These are phyloP conservation scores for Magnolia sinica DNA, from an alignment of 164 flowering plant genomes.

Conservation along the genomic window DNA sequence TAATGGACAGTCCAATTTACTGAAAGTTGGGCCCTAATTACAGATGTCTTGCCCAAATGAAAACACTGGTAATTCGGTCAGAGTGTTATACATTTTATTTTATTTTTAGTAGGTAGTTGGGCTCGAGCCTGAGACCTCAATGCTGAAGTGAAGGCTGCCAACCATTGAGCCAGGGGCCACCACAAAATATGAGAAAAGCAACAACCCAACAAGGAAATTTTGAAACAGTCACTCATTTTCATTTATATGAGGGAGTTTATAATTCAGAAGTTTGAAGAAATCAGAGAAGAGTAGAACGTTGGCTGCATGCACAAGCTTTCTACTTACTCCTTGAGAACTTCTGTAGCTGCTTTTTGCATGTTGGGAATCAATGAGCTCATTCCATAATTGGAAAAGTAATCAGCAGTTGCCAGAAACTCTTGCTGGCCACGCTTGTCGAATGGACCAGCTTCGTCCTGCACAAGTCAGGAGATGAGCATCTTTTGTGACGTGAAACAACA, in stretches of 20 bases:
- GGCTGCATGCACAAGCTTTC: not conserved
- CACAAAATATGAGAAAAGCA: too few relatives aligned
- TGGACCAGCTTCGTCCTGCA: conserved; percentile 65
- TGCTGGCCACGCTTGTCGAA: conserved; percentile 58
- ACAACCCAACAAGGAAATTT: not conserved
- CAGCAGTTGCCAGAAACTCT: conserved; percentile 71
- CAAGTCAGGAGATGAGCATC: not conserved
- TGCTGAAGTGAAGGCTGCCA: too few relatives aligned
- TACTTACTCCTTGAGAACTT: conserved; percentile 71
- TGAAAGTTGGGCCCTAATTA: too few relatives aligned
- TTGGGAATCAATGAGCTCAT: conserved; percentile 43
- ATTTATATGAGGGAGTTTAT: not conserved
- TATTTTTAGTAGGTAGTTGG: too few relatives aligned
- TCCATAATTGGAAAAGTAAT: conserved; percentile 64
- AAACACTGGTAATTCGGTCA: too few relatives aligned
- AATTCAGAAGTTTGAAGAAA: not conserved
- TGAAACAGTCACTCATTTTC: not conserved
- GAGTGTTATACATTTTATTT: too few relatives aligned
- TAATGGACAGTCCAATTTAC: too few relatives aligned
- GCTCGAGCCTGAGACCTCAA: too few relatives aligned
- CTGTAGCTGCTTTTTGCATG: conserved; percentile 62
- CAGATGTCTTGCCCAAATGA: too few relatives aligned
- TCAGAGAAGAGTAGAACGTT: not conserved
- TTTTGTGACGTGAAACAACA: not conserved
- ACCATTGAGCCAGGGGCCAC: too few relatives aligned